Base-by-base conservation (phyloP, 192 early-diverging fungal genomes). In the Neocallimastix lanati region DNA sequence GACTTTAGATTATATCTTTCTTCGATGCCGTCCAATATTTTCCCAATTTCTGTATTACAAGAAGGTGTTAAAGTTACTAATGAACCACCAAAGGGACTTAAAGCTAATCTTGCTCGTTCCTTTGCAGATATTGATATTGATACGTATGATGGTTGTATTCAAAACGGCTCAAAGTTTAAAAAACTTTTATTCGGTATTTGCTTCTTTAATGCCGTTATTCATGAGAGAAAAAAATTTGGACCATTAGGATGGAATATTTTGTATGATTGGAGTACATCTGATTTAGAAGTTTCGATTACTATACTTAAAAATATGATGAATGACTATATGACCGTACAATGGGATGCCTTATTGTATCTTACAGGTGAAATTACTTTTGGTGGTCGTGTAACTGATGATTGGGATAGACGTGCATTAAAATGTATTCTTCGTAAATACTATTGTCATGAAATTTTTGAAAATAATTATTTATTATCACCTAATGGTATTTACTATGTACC, bases 121-220 rank as follows among this genome's bases (percentile, higher is more conserved):
- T 90, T 90, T 81, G 88, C 89, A 13, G 89, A 90, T 78, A 82
- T 90, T 35, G 50, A 67, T 67, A 0, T 25, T n/a, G 50, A 67
- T 67, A 67, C 50, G 0, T 67, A 67, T 27, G 50, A 67, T 3
- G 50, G 50, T 27, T 67, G 50, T n/a, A 21, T 67, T n/a, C 50
- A 67, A 67, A 67, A 67, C n/a, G 50, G 2, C 16, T 83, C 85
- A 4, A 87, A 86, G 50, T 90, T 86, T 81, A 82, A 83, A 35
- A 90, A 90, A 82, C 82, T 90, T 0, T 80, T 90, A 78, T 90
- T 90, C 83, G 89, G 89, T n/a, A 84, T 90, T 76, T 87, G 87
- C 79, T 90, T 90, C 82, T 90, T 90, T 82, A 90, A 90, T 79
- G 89, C 89, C 30, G 82, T 90, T 28, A 90, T 90, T 79, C 89